Evolutionary conservation across 2,329 filamentous ascomycete species (phyloP), one percentile per base, ranked within the genome.

Genomic region (Diaporthe nobilis): DNA sequence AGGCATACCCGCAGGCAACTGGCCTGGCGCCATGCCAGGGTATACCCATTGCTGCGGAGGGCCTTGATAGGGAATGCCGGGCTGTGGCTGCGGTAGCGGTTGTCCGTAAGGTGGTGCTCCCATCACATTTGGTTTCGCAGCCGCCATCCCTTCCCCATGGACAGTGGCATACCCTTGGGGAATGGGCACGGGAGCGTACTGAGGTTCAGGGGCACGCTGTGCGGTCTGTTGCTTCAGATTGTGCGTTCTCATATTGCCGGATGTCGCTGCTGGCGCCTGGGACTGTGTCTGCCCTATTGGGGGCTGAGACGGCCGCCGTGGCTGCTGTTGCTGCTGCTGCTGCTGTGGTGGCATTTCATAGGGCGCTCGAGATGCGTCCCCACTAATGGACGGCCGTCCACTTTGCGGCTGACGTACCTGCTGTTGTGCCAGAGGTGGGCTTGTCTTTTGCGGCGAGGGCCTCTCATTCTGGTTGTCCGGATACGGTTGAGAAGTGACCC

Each of bases 161-260:
- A 85, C 84, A 20, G 82, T 78, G 9, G 77, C 74, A 60, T 87
- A 86, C 17, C 82, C 81, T 37, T 76, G 78, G 0, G 85, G 85
- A 49, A 86, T 85, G 1, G 85, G 83, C 1, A 86, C 83, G 17
- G 79, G 78, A 4, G 79, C 84, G 51, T 86, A 86, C 39, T 81
- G 80, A 17, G 81, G 84, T 61, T 85, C 85, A 7, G 75, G 55
- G 13, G 31, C 58, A 31, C 63, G 57, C n/a, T 60, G 49, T 3
- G 49, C 37, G 17, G 71, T 71, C 25, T 77, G 76, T 44, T 77
- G 76, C 58, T 73, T 75, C 57, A 42, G 22, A 9, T 77, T 75
- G 13, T 71, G 68, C 22, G 76, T 71, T 28, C 73, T 63, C 17
- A 37, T 31, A 5, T 63, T 47, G 42, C 61, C 42, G 31, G 70